Conservation (phyloP, 495 filamentous ascomycete genomes). For the Penicillium roqueforti region DNA sequence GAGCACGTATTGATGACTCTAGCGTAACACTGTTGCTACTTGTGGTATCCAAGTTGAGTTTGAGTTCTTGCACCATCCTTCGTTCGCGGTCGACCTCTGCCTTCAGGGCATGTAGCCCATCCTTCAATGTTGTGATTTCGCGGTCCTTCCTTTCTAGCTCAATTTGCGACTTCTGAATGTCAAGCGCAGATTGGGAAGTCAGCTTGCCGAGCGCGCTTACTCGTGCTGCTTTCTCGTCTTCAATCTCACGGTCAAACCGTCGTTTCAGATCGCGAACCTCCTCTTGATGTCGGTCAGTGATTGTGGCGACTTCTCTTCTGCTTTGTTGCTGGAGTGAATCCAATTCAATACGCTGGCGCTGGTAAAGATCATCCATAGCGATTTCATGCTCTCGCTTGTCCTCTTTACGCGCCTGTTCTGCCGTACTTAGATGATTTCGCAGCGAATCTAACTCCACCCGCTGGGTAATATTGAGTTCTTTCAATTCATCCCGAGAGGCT, state of each 20-base stretch:
- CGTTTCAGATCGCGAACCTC: slow-evolving; percentile 47
- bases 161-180: slow-evolving; percentile 59
- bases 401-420: slow-evolving; percentile 46
- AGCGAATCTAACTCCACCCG: slow-evolving; percentile 56
- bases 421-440: slow-evolving; percentile 42
- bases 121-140: slow-evolving; percentile 52
- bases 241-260: slow-evolving; percentile 53
- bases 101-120: slow-evolving; percentile 49
- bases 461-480: slow-evolving; percentile 51
- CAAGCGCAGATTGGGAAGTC: slow-evolving; percentile 54
- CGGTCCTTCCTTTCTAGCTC: slow-evolving; percentile 59
- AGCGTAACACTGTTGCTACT: slow-evolving; percentile 60
- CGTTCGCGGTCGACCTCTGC: slow-evolving; percentile 62
- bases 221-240: slow-evolving; percentile 57
- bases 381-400: slow-evolving; percentile 51
- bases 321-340: slow-evolving; percentile 40
- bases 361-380: slow-evolving; percentile 53
- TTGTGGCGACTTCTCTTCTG: slow-evolving; percentile 36
- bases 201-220: slow-evolving; percentile 64
- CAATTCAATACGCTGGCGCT: slow-evolving; percentile 45
- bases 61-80: slow-evolving; percentile 49
- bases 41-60: slow-evolving; percentile 60
- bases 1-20: slow-evolving; percentile 67
- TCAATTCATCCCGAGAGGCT: slow-evolving; percentile 51
- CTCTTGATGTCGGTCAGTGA: slow-evolving; percentile 44